Evolutionary conservation across 2,329 filamentous ascomycete species (phyloP).

Genomic region (Ophiocordyceps camponoti-floridani): DNA sequence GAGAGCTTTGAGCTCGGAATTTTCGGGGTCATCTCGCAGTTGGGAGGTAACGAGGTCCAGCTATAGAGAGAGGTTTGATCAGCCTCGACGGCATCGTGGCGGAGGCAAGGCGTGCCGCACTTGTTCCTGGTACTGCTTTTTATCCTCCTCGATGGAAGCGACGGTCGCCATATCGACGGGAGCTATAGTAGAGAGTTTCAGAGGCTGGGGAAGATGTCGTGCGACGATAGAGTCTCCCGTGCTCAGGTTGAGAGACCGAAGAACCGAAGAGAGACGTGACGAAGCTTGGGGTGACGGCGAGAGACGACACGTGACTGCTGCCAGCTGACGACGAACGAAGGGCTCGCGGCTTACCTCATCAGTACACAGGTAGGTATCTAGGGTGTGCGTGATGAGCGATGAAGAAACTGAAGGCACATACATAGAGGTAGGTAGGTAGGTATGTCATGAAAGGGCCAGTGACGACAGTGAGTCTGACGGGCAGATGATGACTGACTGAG

Average conservation of each 20-base stretch:
- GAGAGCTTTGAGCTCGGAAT: conserved; percentile 58
- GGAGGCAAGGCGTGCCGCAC: conserved; percentile 12
- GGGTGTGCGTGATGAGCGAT: not conserved
- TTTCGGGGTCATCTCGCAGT: conserved; percentile 65
- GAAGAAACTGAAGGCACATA: too few relatives aligned
- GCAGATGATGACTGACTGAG: too few relatives aligned
- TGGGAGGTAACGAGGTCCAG: conserved; percentile 62
- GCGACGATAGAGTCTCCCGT: too few relatives aligned
- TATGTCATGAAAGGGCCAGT: too few relatives aligned
- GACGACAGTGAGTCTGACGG: too few relatives aligned
- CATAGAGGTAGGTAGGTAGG: too few relatives aligned
- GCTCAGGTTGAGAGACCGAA: too few relatives aligned
- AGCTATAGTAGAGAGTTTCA: not conserved
- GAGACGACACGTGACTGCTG: not conserved
- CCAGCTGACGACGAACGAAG: not conserved
- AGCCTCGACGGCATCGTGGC: conserved; percentile 2
- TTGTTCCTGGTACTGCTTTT: conserved; percentile 37
- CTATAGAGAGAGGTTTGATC: conserved; percentile 21
- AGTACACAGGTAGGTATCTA: too few relatives aligned
- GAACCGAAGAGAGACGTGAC: not conserved
- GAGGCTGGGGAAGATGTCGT: too few relatives aligned
- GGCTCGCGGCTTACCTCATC: not conserved
- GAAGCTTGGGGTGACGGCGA: not conserved
- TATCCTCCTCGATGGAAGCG: conserved; percentile 30
- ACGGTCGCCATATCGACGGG: conserved; percentile 9